A percentile compares a stretch with the other conserved stretches of the same genome.
Evolutionary conservation across 768 basidiomycete species (phyloP).

Genomic region (Leucocoprinus birnbaumii): DNA sequence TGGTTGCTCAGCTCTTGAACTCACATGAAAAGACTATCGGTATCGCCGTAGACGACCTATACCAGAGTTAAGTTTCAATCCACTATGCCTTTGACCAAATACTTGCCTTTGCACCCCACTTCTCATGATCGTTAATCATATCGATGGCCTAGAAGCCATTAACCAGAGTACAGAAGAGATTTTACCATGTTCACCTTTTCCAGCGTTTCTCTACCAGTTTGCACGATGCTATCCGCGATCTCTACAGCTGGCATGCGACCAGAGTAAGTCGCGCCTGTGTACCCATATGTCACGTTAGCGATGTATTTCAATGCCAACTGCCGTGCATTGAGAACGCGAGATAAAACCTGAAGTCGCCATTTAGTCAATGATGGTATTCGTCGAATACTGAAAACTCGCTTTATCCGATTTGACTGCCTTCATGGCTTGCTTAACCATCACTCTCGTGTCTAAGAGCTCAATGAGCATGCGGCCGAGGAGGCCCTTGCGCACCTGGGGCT

Average conservation of each 20-base stretch:
- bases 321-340: slow-evolving; percentile 79
- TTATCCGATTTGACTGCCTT: slow-evolving; percentile 76
- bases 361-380: not conserved
- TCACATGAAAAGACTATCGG: slow-evolving; percentile 89
- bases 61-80: not conserved
- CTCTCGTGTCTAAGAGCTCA: slow-evolving; percentile 90
- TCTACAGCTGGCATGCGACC: slow-evolving; percentile 98
- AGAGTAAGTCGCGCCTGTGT: slow-evolving; percentile 91
- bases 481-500: slow-evolving; percentile 78
- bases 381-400: slow-evolving; percentile 36
- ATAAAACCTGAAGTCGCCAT: slow-evolving; percentile 51
- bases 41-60: slow-evolving; percentile 94
- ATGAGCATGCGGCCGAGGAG: slow-evolving; percentile 88
- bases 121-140: slow-evolving; percentile 67
- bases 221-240: slow-evolving; percentile 97
- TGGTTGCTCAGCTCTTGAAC: slow-evolving; percentile 15
- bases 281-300: slow-evolving; percentile 93
- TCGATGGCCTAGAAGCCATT: slow-evolving; percentile 64
- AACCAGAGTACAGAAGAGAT: not conserved
- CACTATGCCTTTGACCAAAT: not conserved
- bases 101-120: slow-evolving; percentile 80
- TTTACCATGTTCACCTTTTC: slow-evolving; percentile 68
- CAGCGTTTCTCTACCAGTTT: slow-evolving; percentile 91
- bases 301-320: slow-evolving; percentile 95
- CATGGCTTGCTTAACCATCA: slow-evolving; percentile 99